Evolutionary conservation across 805 yeast genomes (phyloP).

Genomic region (Saturnispora saitoi): DNA sequence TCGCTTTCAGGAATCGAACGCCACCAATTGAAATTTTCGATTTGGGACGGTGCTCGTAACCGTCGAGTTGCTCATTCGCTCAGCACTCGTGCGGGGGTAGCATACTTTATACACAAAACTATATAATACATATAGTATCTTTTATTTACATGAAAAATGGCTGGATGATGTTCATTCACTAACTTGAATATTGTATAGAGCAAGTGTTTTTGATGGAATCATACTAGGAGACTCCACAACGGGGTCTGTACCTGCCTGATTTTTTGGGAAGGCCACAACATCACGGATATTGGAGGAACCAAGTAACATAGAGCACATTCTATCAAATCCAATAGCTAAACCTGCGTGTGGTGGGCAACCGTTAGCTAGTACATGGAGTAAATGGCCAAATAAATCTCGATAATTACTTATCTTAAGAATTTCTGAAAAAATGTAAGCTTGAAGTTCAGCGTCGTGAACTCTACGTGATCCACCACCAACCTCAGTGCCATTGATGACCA

Average conservation of each 20-base stretch:
- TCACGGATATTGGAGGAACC: constrained; percentile 76
- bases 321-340: constrained; percentile 87
- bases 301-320: constrained; percentile 85
- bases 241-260: constrained; percentile 77
- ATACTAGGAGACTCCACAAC: constrained; percentile 80
- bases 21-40: not conserved
- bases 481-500: constrained; percentile 91
- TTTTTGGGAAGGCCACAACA: constrained; percentile 94
- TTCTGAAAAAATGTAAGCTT: constrained; percentile 58
- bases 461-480: constrained; percentile 97
- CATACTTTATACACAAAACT: not conserved
- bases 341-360: constrained; percentile 99
- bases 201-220: constrained; percentile 43
- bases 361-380: constrained; percentile 67
- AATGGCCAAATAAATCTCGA: constrained; percentile 70
- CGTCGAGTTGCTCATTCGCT: constrained; percentile 6
- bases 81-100: not conserved
- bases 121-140: not conserved
- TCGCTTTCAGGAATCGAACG: constrained; percentile 7
- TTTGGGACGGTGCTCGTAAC: constrained; percentile 4
- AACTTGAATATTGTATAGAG: constrained; percentile 40
- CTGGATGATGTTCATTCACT: not conserved
- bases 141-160: not conserved
- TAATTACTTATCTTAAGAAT: constrained; percentile 55
- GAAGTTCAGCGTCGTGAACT: constrained; percentile 79